A percentile compares a stretch with the other conserved stretches of the same genome.
Evolutionary conservation across 148 eudicot species (phyloP).

Genomic region (Tetragonia tetragonoides): DNA sequence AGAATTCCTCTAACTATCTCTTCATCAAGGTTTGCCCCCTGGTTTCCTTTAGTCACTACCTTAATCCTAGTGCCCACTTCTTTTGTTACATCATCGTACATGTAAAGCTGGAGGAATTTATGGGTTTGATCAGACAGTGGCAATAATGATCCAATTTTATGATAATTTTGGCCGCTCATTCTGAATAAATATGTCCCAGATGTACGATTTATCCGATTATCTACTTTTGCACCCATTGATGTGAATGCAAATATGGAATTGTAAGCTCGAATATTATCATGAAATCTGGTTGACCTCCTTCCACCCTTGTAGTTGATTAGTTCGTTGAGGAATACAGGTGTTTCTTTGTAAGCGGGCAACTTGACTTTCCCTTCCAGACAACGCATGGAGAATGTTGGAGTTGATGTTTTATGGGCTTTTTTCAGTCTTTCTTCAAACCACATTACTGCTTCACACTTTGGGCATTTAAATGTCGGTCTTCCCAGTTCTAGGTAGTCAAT

Average conservation of each 20-base stretch:
- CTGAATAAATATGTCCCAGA: background rate
- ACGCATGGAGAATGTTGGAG: background rate
- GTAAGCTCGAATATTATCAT: background rate
- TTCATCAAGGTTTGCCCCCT: background rate
- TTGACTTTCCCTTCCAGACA: background rate
- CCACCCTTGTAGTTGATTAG: background rate
- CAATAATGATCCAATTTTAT: background rate
- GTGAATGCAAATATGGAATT: slow-evolving; percentile 8
- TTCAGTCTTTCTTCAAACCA: slow-evolving; percentile 8
- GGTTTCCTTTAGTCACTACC: background rate
- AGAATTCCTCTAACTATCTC: background rate
- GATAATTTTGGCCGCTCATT: slow-evolving; percentile 8
- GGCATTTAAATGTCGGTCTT: background rate
- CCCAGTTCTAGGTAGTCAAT: too few relatives aligned
- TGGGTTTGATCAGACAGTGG: background rate
- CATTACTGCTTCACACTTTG: background rate
- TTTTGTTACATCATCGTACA: background rate
- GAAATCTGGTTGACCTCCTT: background rate
- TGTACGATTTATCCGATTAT: background rate
- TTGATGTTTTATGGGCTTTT: too few relatives aligned
- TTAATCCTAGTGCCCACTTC: background rate
- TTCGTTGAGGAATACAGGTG: background rate
- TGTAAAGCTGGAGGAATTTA: slow-evolving; percentile 6
- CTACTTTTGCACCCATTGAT: slow-evolving; percentile 9
- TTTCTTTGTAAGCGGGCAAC: background rate